Conservation (phyloP, 306 rosid species). For the Vigna unguiculata region DNA sequence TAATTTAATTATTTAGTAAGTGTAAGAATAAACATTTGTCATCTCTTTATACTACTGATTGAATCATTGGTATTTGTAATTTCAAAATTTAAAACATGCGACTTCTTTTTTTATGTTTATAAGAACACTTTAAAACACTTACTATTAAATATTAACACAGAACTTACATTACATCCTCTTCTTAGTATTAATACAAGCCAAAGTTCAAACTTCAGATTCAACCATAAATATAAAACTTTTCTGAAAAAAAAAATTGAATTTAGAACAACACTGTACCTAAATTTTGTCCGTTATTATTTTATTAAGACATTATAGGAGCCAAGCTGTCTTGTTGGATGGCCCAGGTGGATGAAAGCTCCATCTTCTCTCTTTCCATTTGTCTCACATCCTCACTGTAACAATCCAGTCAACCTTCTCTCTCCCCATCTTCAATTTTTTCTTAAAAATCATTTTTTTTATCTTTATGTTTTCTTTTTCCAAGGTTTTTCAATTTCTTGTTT, state of each 20-base stretch:
- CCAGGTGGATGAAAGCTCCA: slow-evolving; percentile 9
- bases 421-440: neutral
- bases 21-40: too few relatives aligned
- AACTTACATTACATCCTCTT: too few relatives aligned
- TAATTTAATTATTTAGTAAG: too few relatives aligned
- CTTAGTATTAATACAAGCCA: too few relatives aligned
- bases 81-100: too few relatives aligned
- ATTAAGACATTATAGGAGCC: neutral
- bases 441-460: neutral
- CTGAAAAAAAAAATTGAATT: neutral
- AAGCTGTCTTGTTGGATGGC: slow-evolving; percentile 28
- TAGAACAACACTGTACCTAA: neutral
- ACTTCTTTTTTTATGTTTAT: too few relatives aligned
- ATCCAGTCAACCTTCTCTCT: slow-evolving; percentile 55
- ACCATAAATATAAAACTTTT: neutral
- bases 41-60: too few relatives aligned
- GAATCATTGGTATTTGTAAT: too few relatives aligned
- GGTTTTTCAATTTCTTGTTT: slow-evolving; percentile 1
- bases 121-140: too few relatives aligned
- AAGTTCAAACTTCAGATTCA: neutral
- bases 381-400: slow-evolving; percentile 46
- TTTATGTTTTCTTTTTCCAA: neutral
- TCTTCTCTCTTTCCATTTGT: slow-evolving; percentile 14
- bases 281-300: neutral
- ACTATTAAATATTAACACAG: too few relatives aligned